These are phyloP conservation scores for Xerocomellus amylosporus DNA, from an alignment of 768 basidiomycete genomes.

Conservation along the genomic window DNA sequence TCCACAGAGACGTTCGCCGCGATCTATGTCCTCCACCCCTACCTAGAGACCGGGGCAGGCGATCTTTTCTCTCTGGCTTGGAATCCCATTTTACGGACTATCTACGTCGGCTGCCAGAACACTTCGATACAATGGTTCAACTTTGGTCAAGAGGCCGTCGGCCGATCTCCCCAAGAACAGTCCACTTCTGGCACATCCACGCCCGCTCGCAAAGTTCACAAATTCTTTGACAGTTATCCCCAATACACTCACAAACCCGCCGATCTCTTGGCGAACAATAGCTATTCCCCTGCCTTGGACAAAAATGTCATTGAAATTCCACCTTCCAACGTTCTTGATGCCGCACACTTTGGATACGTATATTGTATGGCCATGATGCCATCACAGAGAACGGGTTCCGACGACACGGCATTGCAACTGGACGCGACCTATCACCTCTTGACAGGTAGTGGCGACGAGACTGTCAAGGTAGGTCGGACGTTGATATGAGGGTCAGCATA, in stretches of 20 bases:
- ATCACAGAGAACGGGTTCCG: slow-evolving; percentile 38
- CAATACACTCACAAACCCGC: slow-evolving; percentile 65
- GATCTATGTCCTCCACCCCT: slow-evolving; percentile 73
- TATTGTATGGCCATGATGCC: slow-evolving; percentile 70
- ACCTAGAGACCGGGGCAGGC: slow-evolving; percentile 76
- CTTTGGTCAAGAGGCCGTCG: slow-evolving; percentile 38
- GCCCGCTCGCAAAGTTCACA: slow-evolving; percentile 60
- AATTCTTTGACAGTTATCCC: slow-evolving; percentile 91
- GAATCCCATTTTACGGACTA: slow-evolving; percentile 61
- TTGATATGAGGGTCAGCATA: background rate
- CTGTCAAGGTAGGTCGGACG: slow-evolving; percentile 61
- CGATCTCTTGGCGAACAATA: slow-evolving; percentile 64
- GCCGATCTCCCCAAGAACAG: slow-evolving; percentile 6
- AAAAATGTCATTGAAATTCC: slow-evolving; percentile 50
- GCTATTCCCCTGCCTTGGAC: slow-evolving; percentile 32
- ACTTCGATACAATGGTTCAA: slow-evolving; percentile 90
- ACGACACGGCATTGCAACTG: slow-evolving; percentile 24
- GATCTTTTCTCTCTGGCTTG: slow-evolving; percentile 86
- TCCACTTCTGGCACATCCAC: slow-evolving; percentile 34
- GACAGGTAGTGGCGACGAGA: slow-evolving; percentile 90
- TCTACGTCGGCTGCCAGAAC: slow-evolving; percentile 90
- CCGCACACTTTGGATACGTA: slow-evolving; percentile 93
- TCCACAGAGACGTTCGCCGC: slow-evolving; percentile 63
- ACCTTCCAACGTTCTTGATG: slow-evolving; percentile 69
- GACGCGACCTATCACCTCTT: slow-evolving; percentile 50